Evolutionary conservation across 2,329 filamentous ascomycete species (phyloP).

Genomic region (Penicillium sp.): DNA sequence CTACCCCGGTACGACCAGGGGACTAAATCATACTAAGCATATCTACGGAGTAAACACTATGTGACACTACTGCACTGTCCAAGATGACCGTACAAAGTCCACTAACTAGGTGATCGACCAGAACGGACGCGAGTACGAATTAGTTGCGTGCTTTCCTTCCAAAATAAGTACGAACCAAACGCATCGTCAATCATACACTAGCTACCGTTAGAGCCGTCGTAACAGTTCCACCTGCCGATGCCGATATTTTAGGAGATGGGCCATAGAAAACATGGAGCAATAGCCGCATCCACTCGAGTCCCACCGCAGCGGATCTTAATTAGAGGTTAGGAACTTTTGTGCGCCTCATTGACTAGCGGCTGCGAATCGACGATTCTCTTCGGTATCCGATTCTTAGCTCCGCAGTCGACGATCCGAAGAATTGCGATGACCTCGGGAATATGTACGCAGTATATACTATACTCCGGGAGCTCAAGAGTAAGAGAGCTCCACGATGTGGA

Average conservation of each 20-base stretch:
- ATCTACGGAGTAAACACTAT: background rate
- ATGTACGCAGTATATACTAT: too few species aligned
- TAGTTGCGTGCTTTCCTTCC: background rate
- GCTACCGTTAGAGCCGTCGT: background rate
- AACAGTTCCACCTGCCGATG: background rate
- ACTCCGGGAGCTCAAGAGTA: too few species aligned
- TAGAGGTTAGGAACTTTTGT: constrained; percentile 8
- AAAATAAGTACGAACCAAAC: background rate
- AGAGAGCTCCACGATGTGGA: background rate
- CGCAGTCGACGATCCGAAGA: background rate
- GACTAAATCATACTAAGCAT: background rate
- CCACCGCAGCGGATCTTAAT: constrained; percentile 21
- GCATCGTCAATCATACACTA: background rate
- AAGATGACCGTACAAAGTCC: background rate
- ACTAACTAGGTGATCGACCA: background rate
- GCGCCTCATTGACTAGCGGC: constrained; percentile 10
- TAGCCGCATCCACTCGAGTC: constrained; percentile 14
- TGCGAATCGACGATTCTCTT: background rate
- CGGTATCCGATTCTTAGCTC: constrained; percentile 8
- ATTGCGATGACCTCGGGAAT: background rate
- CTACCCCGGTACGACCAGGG: background rate
- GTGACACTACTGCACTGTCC: background rate
- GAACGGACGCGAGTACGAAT: background rate
- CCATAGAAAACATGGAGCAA: constrained; percentile 16
- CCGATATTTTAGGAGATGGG: constrained; percentile 13